These are phyloP conservation scores for Mesembryanthemum crystallinum DNA, from an alignment of 148 eudicot genomes.

Conservation along the genomic window DNA sequence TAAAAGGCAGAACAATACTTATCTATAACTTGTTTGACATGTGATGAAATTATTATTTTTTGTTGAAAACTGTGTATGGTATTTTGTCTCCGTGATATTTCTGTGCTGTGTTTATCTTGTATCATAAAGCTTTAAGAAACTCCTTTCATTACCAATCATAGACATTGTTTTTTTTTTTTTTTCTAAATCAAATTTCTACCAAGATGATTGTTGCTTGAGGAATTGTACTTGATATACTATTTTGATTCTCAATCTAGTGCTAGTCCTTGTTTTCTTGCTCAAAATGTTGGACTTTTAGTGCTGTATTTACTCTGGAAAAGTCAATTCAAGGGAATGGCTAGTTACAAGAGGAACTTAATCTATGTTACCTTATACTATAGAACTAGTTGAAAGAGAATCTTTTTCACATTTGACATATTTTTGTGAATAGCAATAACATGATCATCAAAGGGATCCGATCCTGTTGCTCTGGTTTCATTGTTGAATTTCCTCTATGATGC, in stretches of 20 bases:
- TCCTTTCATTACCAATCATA: neutral
- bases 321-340: neutral
- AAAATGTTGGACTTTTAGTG: neutral
- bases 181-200: neutral
- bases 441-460: neutral
- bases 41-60: too few species aligned
- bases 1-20: neutral
- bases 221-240: neutral
- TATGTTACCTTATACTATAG: too few species aligned
- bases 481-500: neutral
- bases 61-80: neutral
- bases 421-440: neutral
- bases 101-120: neutral
- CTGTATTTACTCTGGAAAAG: neutral
- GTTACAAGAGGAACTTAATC: too few species aligned
- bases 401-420: too few species aligned
- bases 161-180: too few species aligned
- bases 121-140: neutral
- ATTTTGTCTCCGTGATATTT: neutral
- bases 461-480: neutral
- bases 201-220: neutral
- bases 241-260: too few species aligned
- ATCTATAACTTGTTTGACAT: neutral
- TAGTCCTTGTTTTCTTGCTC: neutral
- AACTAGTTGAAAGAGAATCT: too few species aligned